These are phyloP conservation scores for Aspergillus glaucus DNA, from an alignment of 2,329 filamentous ascomycete species.

Conservation along the genomic window DNA sequence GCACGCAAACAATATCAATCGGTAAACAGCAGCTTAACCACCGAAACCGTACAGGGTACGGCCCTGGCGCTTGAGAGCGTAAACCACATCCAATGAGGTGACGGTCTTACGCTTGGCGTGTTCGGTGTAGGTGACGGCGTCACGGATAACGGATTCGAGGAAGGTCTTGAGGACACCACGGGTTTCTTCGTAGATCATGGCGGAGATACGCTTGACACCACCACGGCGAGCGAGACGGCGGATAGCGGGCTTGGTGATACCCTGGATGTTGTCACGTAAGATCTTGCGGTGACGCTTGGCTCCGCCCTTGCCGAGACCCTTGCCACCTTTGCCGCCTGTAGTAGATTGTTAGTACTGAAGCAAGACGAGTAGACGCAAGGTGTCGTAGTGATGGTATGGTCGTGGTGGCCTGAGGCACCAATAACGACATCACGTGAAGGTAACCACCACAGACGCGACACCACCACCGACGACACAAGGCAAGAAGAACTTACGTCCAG, in stretches of 20 bases:
- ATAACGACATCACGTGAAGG: conserved; percentile 19
- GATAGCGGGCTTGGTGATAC: conserved; percentile 98
- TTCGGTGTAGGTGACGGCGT: conserved; percentile 75
- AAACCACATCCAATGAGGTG: conserved; percentile 57
- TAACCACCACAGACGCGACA: conserved; percentile 6
- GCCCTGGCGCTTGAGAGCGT: conserved; percentile 59
- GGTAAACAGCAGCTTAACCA: conserved; percentile 52
- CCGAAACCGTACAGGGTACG: conserved; percentile 80
- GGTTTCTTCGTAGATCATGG: conserved; percentile 84
- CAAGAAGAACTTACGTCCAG: conserved; percentile 34
- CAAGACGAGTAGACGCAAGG: background rate
- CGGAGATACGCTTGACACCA: conserved; percentile 99
- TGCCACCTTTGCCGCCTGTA: conserved; percentile 87
- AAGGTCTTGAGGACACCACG: conserved; percentile 77
- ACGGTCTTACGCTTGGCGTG: conserved; percentile 66
- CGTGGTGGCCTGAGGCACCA: conserved; percentile 12
- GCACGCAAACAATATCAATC: background rate
- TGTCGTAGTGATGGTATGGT: background rate
- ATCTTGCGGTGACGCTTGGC: conserved; percentile 99
- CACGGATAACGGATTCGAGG: conserved; percentile 74
- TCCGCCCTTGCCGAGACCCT: conserved; percentile 96
- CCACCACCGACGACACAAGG: conserved; percentile 3
- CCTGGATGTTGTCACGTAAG: conserved; percentile 99
- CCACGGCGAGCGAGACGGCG: conserved; percentile 98
- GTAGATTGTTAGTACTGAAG: conserved; percentile 13